Base-by-base conservation (phyloP, 371 early-diverging fungal genomes). In the Mucor lusitanicus region DNA sequence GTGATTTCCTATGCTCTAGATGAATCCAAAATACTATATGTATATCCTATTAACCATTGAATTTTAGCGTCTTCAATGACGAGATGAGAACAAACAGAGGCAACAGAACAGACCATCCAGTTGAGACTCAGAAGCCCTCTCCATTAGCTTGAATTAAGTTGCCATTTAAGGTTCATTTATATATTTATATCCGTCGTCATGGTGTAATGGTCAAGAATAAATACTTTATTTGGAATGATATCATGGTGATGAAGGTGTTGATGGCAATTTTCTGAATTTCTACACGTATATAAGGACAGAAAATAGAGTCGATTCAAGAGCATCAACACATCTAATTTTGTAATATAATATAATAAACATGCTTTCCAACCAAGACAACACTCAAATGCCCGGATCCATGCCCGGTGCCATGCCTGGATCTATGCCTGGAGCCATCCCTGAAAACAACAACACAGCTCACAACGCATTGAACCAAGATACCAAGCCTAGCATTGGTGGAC, bases 331-430 rank as follows among this genome's bases (percentile, higher is more conserved):
- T 15, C 53, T 50, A 12, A 50, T 3, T 35, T 19, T 48, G 23
- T 8, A 50, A 61, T 30, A 63, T 21, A 33, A 37, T 33, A 42
- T 28, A 19, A 64, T 15, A 64, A 57, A 15, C 40, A 60, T 61
- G 46, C 21, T 17, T 46, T 15, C 27, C 15, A 44, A 42, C 25
- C 57, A 65, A 46, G 42, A 46, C 44, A 65, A 44, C 40, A 42
- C 37, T 9, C 19, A 35, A 33, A 63, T 64, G 64, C 64, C 64
- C 32, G 64, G 35, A 13, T 30, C 50, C 27, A 62, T 63, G 64
- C 64, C 64, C 30, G 64, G 56, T 9, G 3, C 54, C 23, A n/a
- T 64, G 54, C 55, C 63, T 30, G 61, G 28, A 21, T 23, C 30
- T 48, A 35, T 61, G 35, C 30, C 63, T 54, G 59, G 48, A 21